Base-by-base conservation (phyloP, 805 yeast species). In the Zygotorulaspora florentina region DNA sequence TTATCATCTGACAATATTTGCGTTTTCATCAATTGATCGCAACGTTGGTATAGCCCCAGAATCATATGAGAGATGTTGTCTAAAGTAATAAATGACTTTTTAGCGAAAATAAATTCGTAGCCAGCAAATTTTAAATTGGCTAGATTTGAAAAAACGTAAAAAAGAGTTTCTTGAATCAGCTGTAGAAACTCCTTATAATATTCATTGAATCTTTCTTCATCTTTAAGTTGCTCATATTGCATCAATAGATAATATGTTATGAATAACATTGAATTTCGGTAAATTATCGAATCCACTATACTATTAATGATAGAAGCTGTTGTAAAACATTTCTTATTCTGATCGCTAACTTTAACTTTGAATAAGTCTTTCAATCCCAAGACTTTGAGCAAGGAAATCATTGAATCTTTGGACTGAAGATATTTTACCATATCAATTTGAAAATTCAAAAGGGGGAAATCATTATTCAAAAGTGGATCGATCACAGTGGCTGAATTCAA, bases 41-140 rank as follows among this genome's bases (percentile, higher is more conserved):
- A 50, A 29, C 66, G 55, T 39, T 55, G 61, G 29, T 55, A 51
- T 18, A 61, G 35, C 10, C 59, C 57, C n/a, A 62, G 47, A 3
- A 60, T 40, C 53, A 62, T 54, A 28, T 53, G 58, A 40, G 57
- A 53, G 3, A 61, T 41, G 26, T 48, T 55, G 23, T 55, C 44
- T 30, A 62, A 40, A n/a, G 57, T 45, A 10, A 40, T 31, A 30
- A 60, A 61, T n/a, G 62, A 56, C 40, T 53, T 57, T 36, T 58
- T 61, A n/a, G 57, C 53, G 33, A 56, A 61, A 23, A 59, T 43
- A 34, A 61, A 62, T 47, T 62, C 66, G 50, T 56, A 53, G 38
- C 65, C 66, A 9, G 62, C 62, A 47, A 61, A 57, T 42, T 53
- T 59, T 35, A 55, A 48, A 39, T 57, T 60, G 13, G 66, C 66